phyloP scores from a whole-genome alignment of 2,329 filamentous ascomycete species.

The Aspergillus sojae region DNA sequence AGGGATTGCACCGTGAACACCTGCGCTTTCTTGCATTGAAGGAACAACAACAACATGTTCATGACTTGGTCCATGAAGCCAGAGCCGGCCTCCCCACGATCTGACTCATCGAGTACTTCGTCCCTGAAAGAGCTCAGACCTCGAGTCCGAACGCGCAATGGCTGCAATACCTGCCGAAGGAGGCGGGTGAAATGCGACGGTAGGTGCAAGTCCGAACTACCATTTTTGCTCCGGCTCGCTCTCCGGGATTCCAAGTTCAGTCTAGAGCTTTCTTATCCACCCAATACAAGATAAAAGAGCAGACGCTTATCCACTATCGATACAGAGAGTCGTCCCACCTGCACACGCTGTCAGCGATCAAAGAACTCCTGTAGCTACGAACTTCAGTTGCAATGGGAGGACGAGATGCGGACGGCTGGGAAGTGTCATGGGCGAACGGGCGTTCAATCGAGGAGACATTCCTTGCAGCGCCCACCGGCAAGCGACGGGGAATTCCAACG shows the following conservation, averaged over 20 bases:
- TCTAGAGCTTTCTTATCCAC: background rate
- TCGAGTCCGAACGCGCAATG: constrained; percentile 4
- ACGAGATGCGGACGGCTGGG: constrained; percentile 9
- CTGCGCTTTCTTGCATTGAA: background rate
- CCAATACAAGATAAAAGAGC: background rate
- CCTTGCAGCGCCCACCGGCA: background rate
- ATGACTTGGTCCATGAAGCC: background rate
- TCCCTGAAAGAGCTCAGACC: background rate
- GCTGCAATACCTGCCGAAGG: constrained; percentile 11
- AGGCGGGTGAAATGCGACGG: constrained; percentile 13
- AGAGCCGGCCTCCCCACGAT: background rate
- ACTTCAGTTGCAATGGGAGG: constrained; percentile 10
- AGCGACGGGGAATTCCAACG: background rate
- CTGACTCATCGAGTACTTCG: background rate
- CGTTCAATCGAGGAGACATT: background rate
- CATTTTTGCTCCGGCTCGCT: background rate
- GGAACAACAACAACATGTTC: background rate
- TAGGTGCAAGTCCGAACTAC: background rate
- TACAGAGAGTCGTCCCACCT: constrained; percentile 8
- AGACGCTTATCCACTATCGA: background rate
- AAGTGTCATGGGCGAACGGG: constrained; percentile 12
- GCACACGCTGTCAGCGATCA: constrained; percentile 8
- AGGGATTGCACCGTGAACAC: background rate
- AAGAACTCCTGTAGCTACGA: constrained; percentile 7
- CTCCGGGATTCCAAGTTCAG: background rate